These are phyloP conservation scores for Sphaerulina populicola DNA, from an alignment of 2,329 filamentous ascomycete genomes.

Conservation along the genomic window DNA sequence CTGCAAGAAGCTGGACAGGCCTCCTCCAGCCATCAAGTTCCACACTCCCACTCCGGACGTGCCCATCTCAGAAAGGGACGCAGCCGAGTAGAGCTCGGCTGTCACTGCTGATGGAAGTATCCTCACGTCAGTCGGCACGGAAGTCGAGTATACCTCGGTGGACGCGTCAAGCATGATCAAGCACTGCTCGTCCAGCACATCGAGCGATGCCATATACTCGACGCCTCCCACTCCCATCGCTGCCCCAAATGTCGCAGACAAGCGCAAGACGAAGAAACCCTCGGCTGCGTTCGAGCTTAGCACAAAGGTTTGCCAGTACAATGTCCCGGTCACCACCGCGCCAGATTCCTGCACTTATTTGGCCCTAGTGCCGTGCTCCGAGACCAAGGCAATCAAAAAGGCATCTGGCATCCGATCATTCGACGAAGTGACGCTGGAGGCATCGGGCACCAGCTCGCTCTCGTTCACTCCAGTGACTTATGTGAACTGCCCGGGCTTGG, in stretches of 20 bases:
- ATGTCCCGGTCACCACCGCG: background rate
- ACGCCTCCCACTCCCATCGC: background rate
- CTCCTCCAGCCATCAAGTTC: background rate
- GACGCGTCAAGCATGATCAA: too few relatives aligned
- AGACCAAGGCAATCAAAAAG: background rate
- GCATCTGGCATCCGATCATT: background rate
- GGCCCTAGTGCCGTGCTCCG: background rate
- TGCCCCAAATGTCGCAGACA: background rate
- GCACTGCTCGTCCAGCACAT: too few relatives aligned
- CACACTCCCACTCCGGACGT: too few relatives aligned
- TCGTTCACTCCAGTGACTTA: too few relatives aligned
- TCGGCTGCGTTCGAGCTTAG: background rate
- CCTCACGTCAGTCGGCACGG: background rate
- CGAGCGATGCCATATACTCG: background rate
- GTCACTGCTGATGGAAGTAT: background rate
- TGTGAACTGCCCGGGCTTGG: too few relatives aligned
- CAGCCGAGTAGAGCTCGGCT: background rate
- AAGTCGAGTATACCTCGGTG: too few relatives aligned
- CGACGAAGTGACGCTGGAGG: background rate
- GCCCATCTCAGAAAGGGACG: too few relatives aligned
- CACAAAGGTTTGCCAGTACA: background rate
- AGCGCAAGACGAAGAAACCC: background rate
- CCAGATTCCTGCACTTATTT: background rate
- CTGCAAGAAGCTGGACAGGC: conserved; percentile 6
- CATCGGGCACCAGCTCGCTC: too few relatives aligned